Evolutionary conservation across 768 basidiomycete genomes (phyloP), one percentile per base, ranked within the genome.

Genomic region (Mrakia frigida): DNA sequence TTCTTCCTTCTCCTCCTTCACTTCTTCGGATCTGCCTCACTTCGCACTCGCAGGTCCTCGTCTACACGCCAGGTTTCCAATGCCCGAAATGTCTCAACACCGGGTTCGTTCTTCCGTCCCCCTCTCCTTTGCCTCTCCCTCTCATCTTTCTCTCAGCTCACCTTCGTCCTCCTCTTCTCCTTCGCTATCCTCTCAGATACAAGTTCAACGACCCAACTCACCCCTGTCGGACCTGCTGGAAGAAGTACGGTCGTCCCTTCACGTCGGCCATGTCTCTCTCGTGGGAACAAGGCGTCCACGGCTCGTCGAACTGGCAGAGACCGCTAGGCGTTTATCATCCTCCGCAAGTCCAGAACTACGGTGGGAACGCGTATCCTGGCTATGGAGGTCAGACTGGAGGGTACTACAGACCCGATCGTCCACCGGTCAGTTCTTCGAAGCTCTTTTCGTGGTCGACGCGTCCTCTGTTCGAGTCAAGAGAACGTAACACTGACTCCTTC

Each of bases 171-270:
- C 14, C 46, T 21, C 5, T 50, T 14, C n/a, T n/a, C n/a, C n/a
- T n/a, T n/a, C n/a, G n/a, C n/a, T 21, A 2, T 50, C 46, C 2
- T 43, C 11, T 9, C 46, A 50, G 43, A 23, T 50, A 70, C 70
- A 74, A 75, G 31, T 63, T 67, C 25, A 69, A 75, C 68, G 74
- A 75, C n/a, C 74, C 74, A 14, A 75, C 74, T 9, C 74, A 75
- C 16, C 74, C 74, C 4, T 75, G 74, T 28, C 52, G 69, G 13
- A n/a, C 21, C 13, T 69, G 69, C 59, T 75, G 74, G 74, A 75
- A 75, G 37, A 35, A 39, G 59, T 75, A 75, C 69, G 74, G 74
- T 7, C 50, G 74, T 25, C 50, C 56, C n/a, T 75, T 28, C 67
- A 46, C 35, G 1, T 35, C 52, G 10, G 67, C 67, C 13, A 65